Base-by-base conservation (phyloP, 352 stramenopile species). In the Phytopythium oedochilum region DNA sequence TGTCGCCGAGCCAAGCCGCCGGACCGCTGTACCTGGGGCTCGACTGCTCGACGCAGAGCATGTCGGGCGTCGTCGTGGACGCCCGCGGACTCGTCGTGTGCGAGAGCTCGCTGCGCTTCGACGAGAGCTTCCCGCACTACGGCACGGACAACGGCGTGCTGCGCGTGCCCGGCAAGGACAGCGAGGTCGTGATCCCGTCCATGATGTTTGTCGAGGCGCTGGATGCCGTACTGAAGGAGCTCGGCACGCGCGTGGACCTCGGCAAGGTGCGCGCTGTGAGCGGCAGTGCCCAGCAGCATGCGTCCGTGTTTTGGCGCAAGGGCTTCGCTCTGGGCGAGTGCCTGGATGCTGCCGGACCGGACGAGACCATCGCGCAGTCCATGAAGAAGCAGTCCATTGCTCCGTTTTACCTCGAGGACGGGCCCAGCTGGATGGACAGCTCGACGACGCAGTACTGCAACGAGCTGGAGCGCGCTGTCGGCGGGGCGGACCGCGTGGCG, bases 1-100 rank as follows among this genome's bases (percentile, higher is more conserved):
- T 54, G 48, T 26, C 48, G 23, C 32, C 48, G 5, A 22, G 12
- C 12, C 48, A 34, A 50, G 44, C 44, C 44, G 25, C 44, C 44
- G 44, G 34, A 12, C 48, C 48, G 48, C 72, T 83, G 23, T 82
- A 74, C 53, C 56, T 94, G 20, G 82, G 83, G 1, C 52, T 96
- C 14, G 86, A 96, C 60, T 91, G 86, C 66, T 93, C 81, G 43
- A 94, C 86, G 53, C 86, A 96, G 70, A 93, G 79, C 68, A 88
- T 94, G 63, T 87, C 73, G 6, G 76, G 83, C 1, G 73, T 94
- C 12, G 66, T 94, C 25, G 66, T 85, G 23, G 62, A 86, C 32
- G 48, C 39, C 12, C 26, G 47, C 7, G 69, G 73, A 1, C 44
- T 60, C 0, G 67, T 91, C 26, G 66, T 88, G 15, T 60, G 74